Base-by-base conservation (phyloP, 345 rosid genomes). In the Acer campestre region DNA sequence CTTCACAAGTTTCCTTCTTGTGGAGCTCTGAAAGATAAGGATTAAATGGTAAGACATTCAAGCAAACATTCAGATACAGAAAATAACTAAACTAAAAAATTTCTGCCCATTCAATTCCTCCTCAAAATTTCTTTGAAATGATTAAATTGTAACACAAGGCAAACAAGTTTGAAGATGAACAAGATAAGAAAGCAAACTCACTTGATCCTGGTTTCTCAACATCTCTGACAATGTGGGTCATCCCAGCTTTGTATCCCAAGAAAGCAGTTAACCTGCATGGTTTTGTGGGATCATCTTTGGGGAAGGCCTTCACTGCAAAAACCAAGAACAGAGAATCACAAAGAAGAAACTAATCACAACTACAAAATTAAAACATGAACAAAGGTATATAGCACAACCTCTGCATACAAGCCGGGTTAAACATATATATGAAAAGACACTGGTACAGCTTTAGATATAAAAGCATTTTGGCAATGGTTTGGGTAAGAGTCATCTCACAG, bases 161-260 rank as follows among this genome's bases (percentile, higher is more conserved):
- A 12, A 20, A 1, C 38, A 40, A 59, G 31, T 20, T n/a, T 3
- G 63, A 58, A 56, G 64, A 71, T 18, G 4, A 31, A n/a, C 31
- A 13, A 1, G 20, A 40, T n/a, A 7, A 56, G 23, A 59, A 49
- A 7, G n/a, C 67, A 25, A 46, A 59, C 92, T 42, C 38, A 91
- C 95, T 95, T 78, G 98, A 93, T 75, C 98, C 99, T 64, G 97
- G 99, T 31, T 93, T 95, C 23, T 93, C 99, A 1, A 95, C 99
- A 6, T 95, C 98, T 80, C 99, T 89, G 16, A 95, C 97, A 81
- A 95, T 90, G 77, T 95, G 99, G 23, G 97, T 95, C 97, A 95
- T 95, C 49, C 99, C 98, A 76, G 99, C 97, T 84, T 95, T 95
- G 74, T 93, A 93, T 16, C 97, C 98, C 82, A 93, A 46, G 68